phyloP scores from a whole-genome alignment of 2,329 filamentous ascomycete genomes.

The Pseudogymnoascus sp. region DNA sequence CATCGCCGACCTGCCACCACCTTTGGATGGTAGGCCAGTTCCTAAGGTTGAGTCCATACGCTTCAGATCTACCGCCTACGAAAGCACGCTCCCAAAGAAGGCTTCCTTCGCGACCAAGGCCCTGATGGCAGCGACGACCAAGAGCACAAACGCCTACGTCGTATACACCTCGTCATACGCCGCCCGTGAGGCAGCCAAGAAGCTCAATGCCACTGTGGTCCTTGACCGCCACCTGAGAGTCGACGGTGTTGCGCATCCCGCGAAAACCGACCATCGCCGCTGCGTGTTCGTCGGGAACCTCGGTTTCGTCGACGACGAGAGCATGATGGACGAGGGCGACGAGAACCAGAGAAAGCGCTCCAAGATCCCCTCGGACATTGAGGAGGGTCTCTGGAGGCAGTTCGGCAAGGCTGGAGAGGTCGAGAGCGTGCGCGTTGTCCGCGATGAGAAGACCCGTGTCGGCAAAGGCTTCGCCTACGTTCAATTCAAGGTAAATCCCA shows the following conservation, averaged over 20 bases:
- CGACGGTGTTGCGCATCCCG: slow-evolving; percentile 83
- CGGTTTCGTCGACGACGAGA: slow-evolving; percentile 91
- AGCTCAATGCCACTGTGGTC: slow-evolving; percentile 75
- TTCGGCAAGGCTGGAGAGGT: slow-evolving; percentile 73
- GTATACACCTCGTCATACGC: slow-evolving; percentile 73
- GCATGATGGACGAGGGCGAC: slow-evolving; percentile 55
- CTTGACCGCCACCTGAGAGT: slow-evolving; percentile 84
- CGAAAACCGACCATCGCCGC: slow-evolving; percentile 71
- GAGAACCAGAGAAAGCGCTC: slow-evolving; percentile 64
- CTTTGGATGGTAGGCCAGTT: slow-evolving; percentile 36
- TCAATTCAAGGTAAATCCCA: slow-evolving; percentile 64
- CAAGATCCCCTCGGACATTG: slow-evolving; percentile 71
- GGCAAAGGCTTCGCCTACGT: slow-evolving; percentile 98
- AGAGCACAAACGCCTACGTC: slow-evolving; percentile 87
- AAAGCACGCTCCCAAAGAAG: slow-evolving; percentile 73
- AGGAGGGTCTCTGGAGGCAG: slow-evolving; percentile 84
- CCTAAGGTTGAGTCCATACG: slow-evolving; percentile 84
- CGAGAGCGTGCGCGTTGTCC: slow-evolving; percentile 86
- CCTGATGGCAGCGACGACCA: slow-evolving; percentile 83
- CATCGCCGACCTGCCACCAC: slow-evolving; percentile 44
- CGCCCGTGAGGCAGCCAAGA: slow-evolving; percentile 65
- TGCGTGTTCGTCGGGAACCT: slow-evolving; percentile 97
- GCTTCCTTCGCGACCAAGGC: slow-evolving; percentile 90
- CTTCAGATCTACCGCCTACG: slow-evolving; percentile 88
- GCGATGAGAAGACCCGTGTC: slow-evolving; percentile 82